phyloP scores from a whole-genome alignment of 352 stramenopile species.

The Globisporangium emineosum region DNA sequence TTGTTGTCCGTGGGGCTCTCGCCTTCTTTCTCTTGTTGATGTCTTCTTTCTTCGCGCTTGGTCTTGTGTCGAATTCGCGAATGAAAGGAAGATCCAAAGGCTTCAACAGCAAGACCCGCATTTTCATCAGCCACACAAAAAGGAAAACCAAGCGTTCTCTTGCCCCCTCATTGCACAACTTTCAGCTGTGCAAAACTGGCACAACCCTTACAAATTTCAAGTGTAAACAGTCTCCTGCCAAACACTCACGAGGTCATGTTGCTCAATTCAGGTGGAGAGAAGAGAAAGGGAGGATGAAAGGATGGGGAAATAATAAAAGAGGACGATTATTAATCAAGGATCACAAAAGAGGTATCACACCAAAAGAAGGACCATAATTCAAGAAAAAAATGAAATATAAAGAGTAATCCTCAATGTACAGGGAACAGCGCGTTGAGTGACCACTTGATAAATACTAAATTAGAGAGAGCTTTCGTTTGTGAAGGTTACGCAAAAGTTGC shows the following conservation, averaged over 20 bases:
- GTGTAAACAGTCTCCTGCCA: not conserved
- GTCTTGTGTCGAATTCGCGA: slow-evolving; percentile 3
- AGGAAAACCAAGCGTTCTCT: not conserved
- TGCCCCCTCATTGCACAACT: not conserved
- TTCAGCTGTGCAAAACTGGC: not conserved
- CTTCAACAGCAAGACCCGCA: not conserved
- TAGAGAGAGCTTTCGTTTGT: no score
- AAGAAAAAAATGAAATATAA: not conserved
- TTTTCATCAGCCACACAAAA: not conserved
- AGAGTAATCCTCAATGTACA: no score
- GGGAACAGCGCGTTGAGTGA: no score
- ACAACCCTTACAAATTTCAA: not conserved
- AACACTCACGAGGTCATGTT: not conserved
- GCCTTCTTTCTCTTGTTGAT: not conserved
- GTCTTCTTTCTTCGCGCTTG: slow-evolving; percentile 3
- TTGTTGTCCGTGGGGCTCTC: not conserved
- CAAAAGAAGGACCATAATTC: not conserved
- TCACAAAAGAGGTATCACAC: not conserved
- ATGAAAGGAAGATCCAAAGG: not conserved
- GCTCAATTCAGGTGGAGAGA: not conserved
- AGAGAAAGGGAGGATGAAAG: not conserved
- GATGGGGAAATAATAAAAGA: not conserved
- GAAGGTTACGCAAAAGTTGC: no score
- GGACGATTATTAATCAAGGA: not conserved
- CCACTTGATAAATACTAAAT: no score